Evolutionary conservation across 2,329 filamentous ascomycete species (phyloP).

Genomic region (Sodiomyces alkalinus): DNA sequence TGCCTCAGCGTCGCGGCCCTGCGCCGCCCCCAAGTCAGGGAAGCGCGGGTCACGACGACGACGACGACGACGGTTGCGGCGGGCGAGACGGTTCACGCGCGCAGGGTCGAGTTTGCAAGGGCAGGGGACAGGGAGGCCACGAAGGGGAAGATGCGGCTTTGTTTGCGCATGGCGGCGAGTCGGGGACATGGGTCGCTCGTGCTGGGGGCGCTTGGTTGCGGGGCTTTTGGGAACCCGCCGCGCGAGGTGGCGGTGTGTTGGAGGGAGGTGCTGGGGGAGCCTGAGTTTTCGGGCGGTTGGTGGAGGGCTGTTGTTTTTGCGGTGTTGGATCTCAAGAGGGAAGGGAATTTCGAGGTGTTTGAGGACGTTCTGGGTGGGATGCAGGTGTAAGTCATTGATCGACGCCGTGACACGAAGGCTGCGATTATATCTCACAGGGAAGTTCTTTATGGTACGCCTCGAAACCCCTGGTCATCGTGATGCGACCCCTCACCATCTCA

Average conservation of each 20-base stretch:
- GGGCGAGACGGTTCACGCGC: too few species aligned
- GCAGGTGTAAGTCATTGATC: conserved; percentile 10
- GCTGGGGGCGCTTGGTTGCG: conserved; percentile 55
- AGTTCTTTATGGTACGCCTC: neutral
- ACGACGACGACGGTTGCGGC: too few species aligned
- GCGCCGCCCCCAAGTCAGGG: conserved; percentile 20
- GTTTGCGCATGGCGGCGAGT: conserved; percentile 42
- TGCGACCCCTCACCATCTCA: neutral
- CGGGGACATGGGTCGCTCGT: conserved; percentile 43
- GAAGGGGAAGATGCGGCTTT: conserved; percentile 47
- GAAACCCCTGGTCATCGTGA: too few species aligned
- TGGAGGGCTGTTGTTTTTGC: conserved; percentile 52
- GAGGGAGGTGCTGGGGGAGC: conserved; percentile 41
- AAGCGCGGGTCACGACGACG: conserved; percentile 7
- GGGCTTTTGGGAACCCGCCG: conserved; percentile 48
- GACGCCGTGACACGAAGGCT: neutral
- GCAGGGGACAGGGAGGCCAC: conserved; percentile 33
- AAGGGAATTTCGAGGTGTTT: conserved; percentile 37
- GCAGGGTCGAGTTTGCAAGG: conserved; percentile 23
- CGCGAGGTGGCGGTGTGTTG: conserved; percentile 48
- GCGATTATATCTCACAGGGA: neutral
- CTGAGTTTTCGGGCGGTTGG: conserved; percentile 48
- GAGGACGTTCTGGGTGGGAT: conserved; percentile 23
- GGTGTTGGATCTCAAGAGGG: conserved; percentile 29
- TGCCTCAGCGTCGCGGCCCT: conserved; percentile 46